Evolutionary conservation across 805 yeast genomes (phyloP), one percentile per base, ranked within the genome.

Genomic region (Lachancea dasiensis): DNA sequence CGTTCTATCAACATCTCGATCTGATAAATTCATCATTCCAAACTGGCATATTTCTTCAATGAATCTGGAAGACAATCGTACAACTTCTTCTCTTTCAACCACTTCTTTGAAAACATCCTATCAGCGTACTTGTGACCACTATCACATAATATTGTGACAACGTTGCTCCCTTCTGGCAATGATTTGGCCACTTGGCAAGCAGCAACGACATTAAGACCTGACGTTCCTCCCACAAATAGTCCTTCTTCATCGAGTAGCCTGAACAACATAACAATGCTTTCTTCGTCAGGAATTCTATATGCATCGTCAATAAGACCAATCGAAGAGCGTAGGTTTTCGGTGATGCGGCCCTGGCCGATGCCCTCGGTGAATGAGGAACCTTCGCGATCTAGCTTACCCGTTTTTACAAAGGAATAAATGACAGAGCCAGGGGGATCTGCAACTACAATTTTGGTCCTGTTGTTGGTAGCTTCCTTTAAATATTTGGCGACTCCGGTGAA

Each of bases 381-480:
- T 1, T 73, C 70, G 52, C 87, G 74, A 29, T 77, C 86, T 40
- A 81, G 63, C 22, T 90, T 90, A 13, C 78, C 76, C 4, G 83
- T 68, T 44, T 75, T 78, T 43, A 89, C 77, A 56, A 80, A 86
- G 7, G 86, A 75, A 64, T 84, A 85, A 31, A 89, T 70, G 34
- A 83, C 84, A 3, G 92, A 80, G 41, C 97, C 96, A 10, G 96
- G 96, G 16, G 97, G 96, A 61, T 89, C 97, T 1, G 97, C 95
- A 42, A 86, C 74, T 36, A 71, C 77, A 29, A 81, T 67, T 59
- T 78, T 73, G 32, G 78, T 77, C 13, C 64, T 57, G 14, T 85
- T 83, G 46, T 72, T 67, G 23, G 85, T 75, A 30, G 77, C 73
- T 4, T 73, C 73, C 63, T 87, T 84, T 49, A 89, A 69, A 59